Conservation (phyloP, 225 moss, liverwort and hornwort genomes). For the Rhytidiadelphus loreus region DNA sequence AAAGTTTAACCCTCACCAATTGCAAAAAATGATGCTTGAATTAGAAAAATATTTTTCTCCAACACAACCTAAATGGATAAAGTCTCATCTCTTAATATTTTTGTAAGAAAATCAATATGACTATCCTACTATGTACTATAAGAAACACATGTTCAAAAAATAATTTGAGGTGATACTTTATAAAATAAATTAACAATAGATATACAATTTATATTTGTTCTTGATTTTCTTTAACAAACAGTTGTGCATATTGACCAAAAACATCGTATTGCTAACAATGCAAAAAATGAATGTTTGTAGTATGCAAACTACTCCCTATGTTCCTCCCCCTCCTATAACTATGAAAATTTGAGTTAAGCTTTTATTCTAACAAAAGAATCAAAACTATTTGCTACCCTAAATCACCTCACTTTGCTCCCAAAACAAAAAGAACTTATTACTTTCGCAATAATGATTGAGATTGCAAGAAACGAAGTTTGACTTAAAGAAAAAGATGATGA, state of each 20-base stretch:
- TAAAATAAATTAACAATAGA: too few relatives aligned
- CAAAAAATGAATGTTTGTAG: too few relatives aligned
- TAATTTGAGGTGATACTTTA: too few relatives aligned
- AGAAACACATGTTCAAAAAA: too few relatives aligned
- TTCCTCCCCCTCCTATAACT: rapidly evolving
- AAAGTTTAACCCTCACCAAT: not conserved
- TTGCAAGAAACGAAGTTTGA: not conserved
- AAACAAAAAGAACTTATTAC: not conserved
- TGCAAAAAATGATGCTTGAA: not conserved
- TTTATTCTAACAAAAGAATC: not conserved
- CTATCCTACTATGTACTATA: too few relatives aligned
- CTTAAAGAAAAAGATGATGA: not conserved
- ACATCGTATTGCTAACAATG: too few relatives aligned
- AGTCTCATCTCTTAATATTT: too few relatives aligned
- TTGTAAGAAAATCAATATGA: too few relatives aligned
- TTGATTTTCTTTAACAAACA: too few relatives aligned
- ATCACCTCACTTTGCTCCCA: rapidly evolving
- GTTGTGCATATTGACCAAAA: too few relatives aligned
- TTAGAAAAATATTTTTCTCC: not conserved
- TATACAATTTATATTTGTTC: too few relatives aligned
- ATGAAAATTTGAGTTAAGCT: not conserved
- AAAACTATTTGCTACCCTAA: not conserved
- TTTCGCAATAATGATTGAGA: not conserved
- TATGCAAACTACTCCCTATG: not conserved
- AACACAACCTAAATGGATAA: rapidly evolving